These are phyloP conservation scores for Cladosporium velox DNA, from an alignment of 2,329 filamentous ascomycete species.

Conservation along the genomic window DNA sequence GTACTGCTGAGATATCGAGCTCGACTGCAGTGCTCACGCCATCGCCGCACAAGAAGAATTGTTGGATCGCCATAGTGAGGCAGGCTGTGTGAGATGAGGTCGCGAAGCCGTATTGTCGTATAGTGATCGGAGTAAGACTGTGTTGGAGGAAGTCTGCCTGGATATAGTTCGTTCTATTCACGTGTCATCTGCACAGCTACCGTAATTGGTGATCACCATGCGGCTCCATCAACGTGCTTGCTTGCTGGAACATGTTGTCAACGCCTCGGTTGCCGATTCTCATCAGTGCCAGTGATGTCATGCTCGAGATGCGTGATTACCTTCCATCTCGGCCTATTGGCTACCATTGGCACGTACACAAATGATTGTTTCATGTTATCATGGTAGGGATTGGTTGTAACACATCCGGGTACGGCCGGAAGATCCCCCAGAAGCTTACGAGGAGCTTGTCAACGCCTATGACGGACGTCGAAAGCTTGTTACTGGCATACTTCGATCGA, in stretches of 20 bases:
- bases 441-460: neutral
- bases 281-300: neutral
- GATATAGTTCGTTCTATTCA: neutral
- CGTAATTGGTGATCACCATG: neutral
- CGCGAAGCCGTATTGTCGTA: neutral
- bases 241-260: neutral
- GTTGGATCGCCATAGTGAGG: neutral
- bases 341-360: neutral
- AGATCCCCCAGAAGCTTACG: neutral
- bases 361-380: neutral
- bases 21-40: conserved; percentile 1
- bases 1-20: neutral
- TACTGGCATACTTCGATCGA: neutral
- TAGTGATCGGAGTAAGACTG: neutral
- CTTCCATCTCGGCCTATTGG: neutral
- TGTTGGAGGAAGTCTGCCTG: neutral
- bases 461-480: neutral
- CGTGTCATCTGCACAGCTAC: neutral
- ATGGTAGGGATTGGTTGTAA: neutral
- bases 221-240: neutral
- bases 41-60: conserved; percentile 1
- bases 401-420: neutral
- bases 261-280: neutral
- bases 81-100: neutral
- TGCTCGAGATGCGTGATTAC: neutral